A percentile compares a stretch with the other conserved stretches of the same genome.
Conservation (phyloP, 148 eudicot species). For the Salicornia ramosissima region DNA sequence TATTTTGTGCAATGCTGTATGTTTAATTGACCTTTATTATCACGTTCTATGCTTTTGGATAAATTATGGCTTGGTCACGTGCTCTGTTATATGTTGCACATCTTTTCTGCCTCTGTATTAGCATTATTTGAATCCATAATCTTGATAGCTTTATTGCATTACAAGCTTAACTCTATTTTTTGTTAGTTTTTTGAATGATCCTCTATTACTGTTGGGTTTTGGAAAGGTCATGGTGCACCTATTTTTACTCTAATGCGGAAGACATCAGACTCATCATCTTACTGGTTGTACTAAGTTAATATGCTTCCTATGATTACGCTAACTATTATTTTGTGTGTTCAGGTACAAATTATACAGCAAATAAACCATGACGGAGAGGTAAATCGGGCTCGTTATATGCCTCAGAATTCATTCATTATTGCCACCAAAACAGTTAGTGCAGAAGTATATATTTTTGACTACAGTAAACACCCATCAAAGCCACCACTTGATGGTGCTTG, state of each 20-base stretch:
- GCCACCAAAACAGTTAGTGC: conserved; percentile 87
- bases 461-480: conserved; percentile 82
- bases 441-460: conserved; percentile 85
- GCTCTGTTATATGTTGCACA: background rate
- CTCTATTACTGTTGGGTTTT: no score
- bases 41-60: no score
- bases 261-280: background rate
- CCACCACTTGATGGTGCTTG: conserved; percentile 75
- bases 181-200: background rate
- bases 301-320: conserved; percentile 5
- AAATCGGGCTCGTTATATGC: conserved; percentile 91
- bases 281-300: background rate
- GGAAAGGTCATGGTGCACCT: background rate
- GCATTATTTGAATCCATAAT: background rate
- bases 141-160: background rate
- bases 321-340: conserved; percentile 13
- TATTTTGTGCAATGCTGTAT: no score
- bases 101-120: background rate
- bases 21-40: no score
- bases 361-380: conserved; percentile 92
- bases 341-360: conserved; percentile 91
- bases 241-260: background rate
- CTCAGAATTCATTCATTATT: conserved; percentile 76
- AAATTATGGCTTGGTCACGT: no score
- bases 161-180: background rate